These are phyloP conservation scores for Monosporozyma solicola DNA, from an alignment of 805 yeast species.

Conservation along the genomic window DNA sequence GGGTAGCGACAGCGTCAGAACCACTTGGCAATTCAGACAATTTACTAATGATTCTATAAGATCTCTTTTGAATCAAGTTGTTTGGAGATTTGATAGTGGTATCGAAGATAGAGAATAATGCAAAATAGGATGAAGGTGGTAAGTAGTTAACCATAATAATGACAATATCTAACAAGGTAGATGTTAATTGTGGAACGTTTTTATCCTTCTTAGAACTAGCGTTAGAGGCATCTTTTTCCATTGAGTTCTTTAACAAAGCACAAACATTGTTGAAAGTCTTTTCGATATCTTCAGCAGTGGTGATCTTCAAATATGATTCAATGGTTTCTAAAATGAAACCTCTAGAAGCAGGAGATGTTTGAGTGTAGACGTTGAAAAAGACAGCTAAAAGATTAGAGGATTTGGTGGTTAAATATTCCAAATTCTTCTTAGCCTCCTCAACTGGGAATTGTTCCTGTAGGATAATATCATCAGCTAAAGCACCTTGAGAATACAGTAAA, in stretches of 20 bases:
- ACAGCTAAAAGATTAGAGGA: conserved; percentile 77
- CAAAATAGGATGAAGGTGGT: conserved; percentile 59
- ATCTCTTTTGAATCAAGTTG: conserved; percentile 75
- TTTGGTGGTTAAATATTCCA: conserved; percentile 54
- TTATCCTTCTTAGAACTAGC: conserved; percentile 20
- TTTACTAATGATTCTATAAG: conserved; percentile 68
- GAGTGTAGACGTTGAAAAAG: conserved; percentile 85
- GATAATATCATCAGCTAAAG: conserved; percentile 45
- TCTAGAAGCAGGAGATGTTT: conserved; percentile 75
- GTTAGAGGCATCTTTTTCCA: conserved; percentile 44
- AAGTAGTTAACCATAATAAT: conserved; percentile 82
- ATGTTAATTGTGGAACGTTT: conserved; percentile 40
- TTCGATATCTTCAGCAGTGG: conserved; percentile 56
- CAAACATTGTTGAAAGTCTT: conserved; percentile 82
- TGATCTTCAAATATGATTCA: conserved; percentile 66
- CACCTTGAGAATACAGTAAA: conserved; percentile 45
- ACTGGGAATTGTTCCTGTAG: conserved; percentile 54
- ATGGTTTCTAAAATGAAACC: conserved; percentile 81
- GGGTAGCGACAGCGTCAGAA: conserved; percentile 40
- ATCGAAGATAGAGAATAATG: conserved; percentile 70
- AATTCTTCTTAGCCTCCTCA: conserved; percentile 43
- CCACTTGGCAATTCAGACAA: conserved; percentile 66
- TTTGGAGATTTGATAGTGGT: conserved; percentile 51
- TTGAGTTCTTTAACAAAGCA: conserved; percentile 60
- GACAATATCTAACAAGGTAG: conserved; percentile 85